Evolutionary conservation across 768 basidiomycete species (phyloP), one percentile per base, ranked within the genome.

Genomic region (Tulasnella sp.): DNA sequence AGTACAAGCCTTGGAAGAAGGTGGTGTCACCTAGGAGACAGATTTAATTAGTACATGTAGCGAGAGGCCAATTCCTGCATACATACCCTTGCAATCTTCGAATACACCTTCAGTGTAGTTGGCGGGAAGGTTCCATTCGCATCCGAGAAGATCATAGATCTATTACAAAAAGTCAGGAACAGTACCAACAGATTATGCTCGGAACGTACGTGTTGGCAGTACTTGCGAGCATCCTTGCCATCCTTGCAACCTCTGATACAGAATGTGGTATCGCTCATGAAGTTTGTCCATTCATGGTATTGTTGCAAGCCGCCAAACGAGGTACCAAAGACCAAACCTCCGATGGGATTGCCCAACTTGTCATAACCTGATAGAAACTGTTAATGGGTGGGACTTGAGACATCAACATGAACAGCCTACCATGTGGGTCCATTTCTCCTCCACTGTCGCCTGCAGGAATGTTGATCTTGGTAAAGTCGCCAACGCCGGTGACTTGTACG

Each of bases 271-370:
- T 67, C 68, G 4, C 74, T 70, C 49, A 85, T 69, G 59, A 80
- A 82, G 64, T 79, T 78, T 41, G 79, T 83, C 86, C 86, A 88
- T 61, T 86, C 78, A 57, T 77, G 71, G 34, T 83, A 67, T 59
- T 84, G 72, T 57, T 73, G 56, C 3, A 75, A 56, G 29, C 53
- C 58, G 33, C 76, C 78, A 63, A 79, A 83, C n/a, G 78, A 79
- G 53, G 52, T 72, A 19, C 81, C 80, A 62, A 83, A 83, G n/a
- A 87, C 78, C 37, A 83, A 70, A 3, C 76, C 79, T 25, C 80
- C 82, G 29, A 75, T 72, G 8, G 73, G 78, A 58, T 76, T 78
- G 13, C 74, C 78, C n/a, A 60, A 59, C 7, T 59, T 58, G 28
- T 60, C 59, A 16, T 55, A 58, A 44, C 39, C 27, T 51, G 39